Conservation (phyloP, 2,329 filamentous ascomycete species). For the Colletotrichum incanum region DNA sequence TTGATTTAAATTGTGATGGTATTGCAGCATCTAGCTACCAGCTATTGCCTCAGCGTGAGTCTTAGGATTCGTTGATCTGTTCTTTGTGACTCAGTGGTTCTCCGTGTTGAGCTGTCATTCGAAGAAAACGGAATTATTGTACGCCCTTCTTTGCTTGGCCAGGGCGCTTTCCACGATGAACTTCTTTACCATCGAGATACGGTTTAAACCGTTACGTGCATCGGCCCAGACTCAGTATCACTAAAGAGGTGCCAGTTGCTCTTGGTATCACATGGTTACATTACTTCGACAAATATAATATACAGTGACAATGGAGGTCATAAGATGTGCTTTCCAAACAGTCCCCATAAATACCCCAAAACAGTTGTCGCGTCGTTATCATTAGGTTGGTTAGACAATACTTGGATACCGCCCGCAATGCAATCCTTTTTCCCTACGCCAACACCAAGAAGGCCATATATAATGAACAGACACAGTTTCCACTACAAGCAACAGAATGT, state of each 20-base stretch:
- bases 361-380: slow-evolving; percentile 1
- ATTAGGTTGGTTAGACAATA: neutral
- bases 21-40: too few species aligned
- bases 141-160: too few species aligned
- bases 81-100: too few species aligned
- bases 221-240: neutral
- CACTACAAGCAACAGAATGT: neutral
- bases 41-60: too few species aligned
- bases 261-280: neutral
- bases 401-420: neutral
- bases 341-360: neutral
- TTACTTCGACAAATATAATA: neutral
- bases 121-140: too few species aligned
- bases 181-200: neutral
- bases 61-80: too few species aligned
- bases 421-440: neutral
- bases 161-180: too few species aligned
- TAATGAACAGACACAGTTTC: neutral
- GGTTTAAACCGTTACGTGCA: neutral
- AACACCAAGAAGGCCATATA: neutral
- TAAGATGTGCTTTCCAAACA: neutral
- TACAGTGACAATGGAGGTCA: neutral
- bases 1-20: too few species aligned
- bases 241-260: neutral
- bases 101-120: too few species aligned